These are phyloP conservation scores for Trametes maxima DNA, from an alignment of 768 basidiomycete genomes.

Conservation along the genomic window DNA sequence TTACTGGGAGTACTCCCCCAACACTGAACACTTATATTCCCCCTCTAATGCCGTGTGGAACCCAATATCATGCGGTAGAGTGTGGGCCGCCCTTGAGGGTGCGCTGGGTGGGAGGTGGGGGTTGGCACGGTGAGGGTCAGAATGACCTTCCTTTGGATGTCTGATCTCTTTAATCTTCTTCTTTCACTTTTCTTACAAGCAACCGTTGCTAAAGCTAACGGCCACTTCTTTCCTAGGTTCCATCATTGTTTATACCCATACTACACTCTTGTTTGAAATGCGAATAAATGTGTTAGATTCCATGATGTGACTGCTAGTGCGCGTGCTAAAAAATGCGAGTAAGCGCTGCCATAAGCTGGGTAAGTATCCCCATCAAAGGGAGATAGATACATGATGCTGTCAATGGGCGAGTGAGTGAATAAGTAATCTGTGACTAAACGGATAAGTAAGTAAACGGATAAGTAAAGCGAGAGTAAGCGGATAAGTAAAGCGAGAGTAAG, in stretches of 20 bases:
- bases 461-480: no score
- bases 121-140: slow-evolving; percentile 68
- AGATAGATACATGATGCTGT: background rate
- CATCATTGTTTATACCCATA: background rate
- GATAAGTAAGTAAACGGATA: no score
- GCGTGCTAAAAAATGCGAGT: background rate
- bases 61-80: slow-evolving; percentile 59
- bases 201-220: slow-evolving; percentile 2
- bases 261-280: no score
- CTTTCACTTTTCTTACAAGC: background rate
- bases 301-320: background rate
- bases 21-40: slow-evolving; percentile 69
- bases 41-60: slow-evolving; percentile 66
- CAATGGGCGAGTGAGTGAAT: background rate
- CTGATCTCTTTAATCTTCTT: slow-evolving; percentile 49
- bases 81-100: slow-evolving; percentile 65
- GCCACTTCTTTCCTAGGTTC: background rate
- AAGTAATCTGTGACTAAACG: no score
- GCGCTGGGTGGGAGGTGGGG: slow-evolving; percentile 77
- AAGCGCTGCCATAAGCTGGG: background rate
- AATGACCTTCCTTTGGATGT: slow-evolving; percentile 90
- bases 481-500: no score
- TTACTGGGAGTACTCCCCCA: slow-evolving; percentile 67
- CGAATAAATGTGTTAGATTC: no score
- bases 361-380: background rate